Conservation (phyloP, 768 basidiomycete species). For the Phlebiopsis gigantea region DNA sequence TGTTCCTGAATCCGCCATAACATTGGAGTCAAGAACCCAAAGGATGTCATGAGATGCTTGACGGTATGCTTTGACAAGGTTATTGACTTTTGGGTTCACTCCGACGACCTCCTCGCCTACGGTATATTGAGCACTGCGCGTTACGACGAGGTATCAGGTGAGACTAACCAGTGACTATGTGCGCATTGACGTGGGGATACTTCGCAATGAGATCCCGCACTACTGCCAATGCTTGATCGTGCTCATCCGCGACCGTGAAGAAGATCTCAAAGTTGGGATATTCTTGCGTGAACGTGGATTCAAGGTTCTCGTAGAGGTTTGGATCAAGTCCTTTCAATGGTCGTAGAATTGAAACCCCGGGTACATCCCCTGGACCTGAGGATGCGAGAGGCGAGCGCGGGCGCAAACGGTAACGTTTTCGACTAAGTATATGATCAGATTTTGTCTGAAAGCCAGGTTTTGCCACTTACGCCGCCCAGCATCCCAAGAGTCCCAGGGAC, state of each 20-base stretch:
- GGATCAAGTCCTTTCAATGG: constrained; percentile 94
- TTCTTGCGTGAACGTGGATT: constrained; percentile 87
- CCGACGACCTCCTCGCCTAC: constrained; percentile 81
- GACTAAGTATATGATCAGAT: constrained; percentile 36
- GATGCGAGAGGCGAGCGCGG: constrained; percentile 56
- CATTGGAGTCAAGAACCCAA: constrained; percentile 97
- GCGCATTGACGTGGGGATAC: constrained; percentile 71
- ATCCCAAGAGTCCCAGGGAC: constrained; percentile 28
- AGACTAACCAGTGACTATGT: constrained; percentile 68
- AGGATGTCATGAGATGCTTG: constrained; percentile 83
- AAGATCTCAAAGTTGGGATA: constrained; percentile 91
- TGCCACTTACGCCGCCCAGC: constrained; percentile 24
- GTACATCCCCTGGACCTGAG: constrained; percentile 43
- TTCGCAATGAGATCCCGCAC: constrained; percentile 72
- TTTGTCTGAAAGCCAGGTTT: not conserved
- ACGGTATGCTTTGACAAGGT: constrained; percentile 80
- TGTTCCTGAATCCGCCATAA: constrained; percentile 71
- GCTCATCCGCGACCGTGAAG: constrained; percentile 83
- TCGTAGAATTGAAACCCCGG: constrained; percentile 91
- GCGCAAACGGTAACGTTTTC: constrained; percentile 66
- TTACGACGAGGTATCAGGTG: not conserved
- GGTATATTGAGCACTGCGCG: not conserved
- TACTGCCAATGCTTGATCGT: constrained; percentile 84
- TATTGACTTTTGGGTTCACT: constrained; percentile 97
- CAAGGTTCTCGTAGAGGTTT: constrained; percentile 94